Percentiles rank a stretch among this genome's conserved stretches.
phyloP scores from a whole-genome alignment of 305 asterid species.

The Fraxinus dipetala region DNA sequence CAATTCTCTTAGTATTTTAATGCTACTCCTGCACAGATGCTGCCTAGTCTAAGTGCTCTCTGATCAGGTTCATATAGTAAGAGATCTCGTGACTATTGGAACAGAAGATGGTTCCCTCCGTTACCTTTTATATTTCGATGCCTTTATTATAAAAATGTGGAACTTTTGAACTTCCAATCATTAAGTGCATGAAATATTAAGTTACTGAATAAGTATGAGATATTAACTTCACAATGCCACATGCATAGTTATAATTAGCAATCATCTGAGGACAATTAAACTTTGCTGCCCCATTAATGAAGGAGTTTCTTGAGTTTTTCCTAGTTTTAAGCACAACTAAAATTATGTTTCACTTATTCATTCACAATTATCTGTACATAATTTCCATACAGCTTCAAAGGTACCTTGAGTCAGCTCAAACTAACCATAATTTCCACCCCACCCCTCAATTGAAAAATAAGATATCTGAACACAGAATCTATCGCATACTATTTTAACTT shows the following conservation, averaged over 20 bases:
- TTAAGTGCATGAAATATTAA: no score
- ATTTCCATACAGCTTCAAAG: neutral
- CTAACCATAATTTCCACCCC: neutral
- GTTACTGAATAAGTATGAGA: no score
- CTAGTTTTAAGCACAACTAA: no score
- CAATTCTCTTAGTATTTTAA: conserved; percentile 42
- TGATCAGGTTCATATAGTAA: conserved; percentile 23
- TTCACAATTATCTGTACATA: no score
- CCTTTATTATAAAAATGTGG: no score
- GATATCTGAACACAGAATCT: neutral
- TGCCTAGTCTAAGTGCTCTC: conserved; percentile 18
- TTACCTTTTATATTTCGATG: neutral
- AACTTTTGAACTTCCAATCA: no score
- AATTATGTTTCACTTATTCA: no score
- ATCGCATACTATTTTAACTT: neutral
- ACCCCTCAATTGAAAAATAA: neutral
- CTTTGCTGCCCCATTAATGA: no score
- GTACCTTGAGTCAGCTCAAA: neutral
- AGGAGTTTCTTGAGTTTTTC: no score
- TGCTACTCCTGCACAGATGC: conserved; percentile 28
- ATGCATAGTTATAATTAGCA: no score
- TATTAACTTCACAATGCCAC: no score
- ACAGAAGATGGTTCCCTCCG: conserved; percentile 42
- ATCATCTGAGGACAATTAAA: no score
- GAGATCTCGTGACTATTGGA: conserved; percentile 14